Evolutionary conservation across 2,329 filamentous ascomycete genomes (phyloP).

Genomic region (Diaporthe sp.): DNA sequence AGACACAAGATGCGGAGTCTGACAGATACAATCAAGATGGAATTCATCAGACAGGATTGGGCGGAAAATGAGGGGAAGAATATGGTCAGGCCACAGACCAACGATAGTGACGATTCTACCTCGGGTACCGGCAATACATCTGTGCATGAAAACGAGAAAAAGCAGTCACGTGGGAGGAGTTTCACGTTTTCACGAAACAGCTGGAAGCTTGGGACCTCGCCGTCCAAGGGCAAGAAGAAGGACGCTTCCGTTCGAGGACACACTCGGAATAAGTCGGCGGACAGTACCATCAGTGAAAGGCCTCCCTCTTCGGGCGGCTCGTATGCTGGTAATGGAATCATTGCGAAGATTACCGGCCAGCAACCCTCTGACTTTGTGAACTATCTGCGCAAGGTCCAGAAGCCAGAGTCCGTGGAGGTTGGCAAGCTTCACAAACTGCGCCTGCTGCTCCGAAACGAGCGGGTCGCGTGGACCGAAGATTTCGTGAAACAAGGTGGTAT

Average conservation of each 20-base stretch:
- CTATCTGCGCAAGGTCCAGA: conserved; percentile 84
- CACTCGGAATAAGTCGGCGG: conserved; percentile 79
- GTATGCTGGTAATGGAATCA: conserved; percentile 68
- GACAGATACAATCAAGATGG: conserved; percentile 91
- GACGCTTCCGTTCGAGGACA: conserved; percentile 74
- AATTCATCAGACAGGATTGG: conserved; percentile 93
- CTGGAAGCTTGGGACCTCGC: conserved; percentile 74
- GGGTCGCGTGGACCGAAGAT: conserved; percentile 92
- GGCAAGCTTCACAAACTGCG: conserved; percentile 94
- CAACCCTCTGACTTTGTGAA: conserved; percentile 87
- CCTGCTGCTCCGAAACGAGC: conserved; percentile 91
- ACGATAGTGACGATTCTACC: conserved; percentile 56
- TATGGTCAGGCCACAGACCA: conserved; percentile 59
- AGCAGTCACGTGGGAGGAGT: conserved; percentile 77
- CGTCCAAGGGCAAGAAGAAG: conserved; percentile 80
- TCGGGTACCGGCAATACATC: conserved; percentile 47
- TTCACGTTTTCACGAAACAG: conserved; percentile 80
- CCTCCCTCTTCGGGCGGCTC: conserved; percentile 64
- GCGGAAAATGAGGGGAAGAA: conserved; percentile 72
- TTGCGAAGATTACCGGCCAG: conserved; percentile 80
- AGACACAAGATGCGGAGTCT: conserved; percentile 94
- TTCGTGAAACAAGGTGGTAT: conserved; percentile 93
- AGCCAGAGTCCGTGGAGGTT: conserved; percentile 89
- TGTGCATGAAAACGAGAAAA: conserved; percentile 60
- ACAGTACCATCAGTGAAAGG: conserved; percentile 75